Evolutionary conservation across 1,284 basidiomycete species (phyloP), one percentile per base, ranked within the genome.

Genomic region (Dichomitus squalens): DNA sequence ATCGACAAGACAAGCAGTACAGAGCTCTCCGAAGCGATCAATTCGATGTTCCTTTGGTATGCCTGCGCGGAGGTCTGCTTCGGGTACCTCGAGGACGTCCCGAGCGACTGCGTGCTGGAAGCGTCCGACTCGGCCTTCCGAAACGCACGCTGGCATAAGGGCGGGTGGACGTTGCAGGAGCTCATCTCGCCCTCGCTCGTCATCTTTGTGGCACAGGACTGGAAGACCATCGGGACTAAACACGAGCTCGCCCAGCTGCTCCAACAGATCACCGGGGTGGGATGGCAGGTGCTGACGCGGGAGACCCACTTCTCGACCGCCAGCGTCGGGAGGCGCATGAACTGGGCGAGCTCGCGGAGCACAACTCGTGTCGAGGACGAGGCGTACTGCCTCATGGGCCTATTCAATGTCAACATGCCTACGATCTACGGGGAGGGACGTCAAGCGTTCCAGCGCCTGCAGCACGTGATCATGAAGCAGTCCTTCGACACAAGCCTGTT

Each of bases 1-100:
- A 56, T 56, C 16, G 55, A 56, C 49, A 56, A 56, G 49, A 47
- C 55, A n/a, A 56, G 55, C 43, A 56, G 55, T 36, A 34, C 55
- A 20, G 55, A 61, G 47, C 55, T 61, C 25, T 58, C 60, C 4
- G 60, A 61, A 57, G 56, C 60, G n/a, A n/a, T n/a, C n/a, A n/a
- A n/a, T n/a, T n/a, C n/a, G n/a, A n/a, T n/a, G n/a, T n/a, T n/a
- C n/a, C 12, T 53, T 61, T 61, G 57, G 50, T 58, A 58, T 38
- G 33, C 47, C 12, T 35, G 21, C 36, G 44, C 59, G 29, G 27
- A 47, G 41, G 53, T 58, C 40, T 61, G 59, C 53, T 61, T 55
- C 46, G 59, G 34, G 11, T 60, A 43, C 46, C 55, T 60, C 8
- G 34, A 27, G 14, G 59, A 60, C 20, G 59, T 60, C 29, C 36